Percentiles rank a stretch among this genome's conserved stretches.
Conservation (phyloP, 2,329 filamentous ascomycete genomes). For the Trichophyton benhamiae region DNA sequence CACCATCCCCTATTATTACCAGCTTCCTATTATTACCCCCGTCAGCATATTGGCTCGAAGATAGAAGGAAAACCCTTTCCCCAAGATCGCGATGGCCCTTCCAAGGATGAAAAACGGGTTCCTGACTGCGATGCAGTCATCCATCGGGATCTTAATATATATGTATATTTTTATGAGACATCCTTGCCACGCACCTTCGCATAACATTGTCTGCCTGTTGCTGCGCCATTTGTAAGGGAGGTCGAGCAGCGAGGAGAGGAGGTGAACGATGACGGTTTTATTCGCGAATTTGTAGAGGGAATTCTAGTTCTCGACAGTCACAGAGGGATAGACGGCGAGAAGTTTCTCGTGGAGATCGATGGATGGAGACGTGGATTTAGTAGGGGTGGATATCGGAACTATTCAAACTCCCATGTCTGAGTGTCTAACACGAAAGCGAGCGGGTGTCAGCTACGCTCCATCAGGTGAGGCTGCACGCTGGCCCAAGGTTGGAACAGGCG, state of each 20-base stretch:
- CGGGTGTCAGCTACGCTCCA: neutral
- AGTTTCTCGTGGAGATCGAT: neutral
- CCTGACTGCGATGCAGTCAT: neutral
- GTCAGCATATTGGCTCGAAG: neutral
- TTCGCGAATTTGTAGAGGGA: neutral
- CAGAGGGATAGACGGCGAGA: no score
- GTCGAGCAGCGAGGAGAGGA: constrained; percentile 5
- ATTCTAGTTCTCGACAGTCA: no score
- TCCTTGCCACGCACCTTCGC: constrained; percentile 17
- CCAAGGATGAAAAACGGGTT: neutral
- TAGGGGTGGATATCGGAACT: neutral
- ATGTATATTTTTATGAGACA: neutral
- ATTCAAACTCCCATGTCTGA: constrained; percentile 2
- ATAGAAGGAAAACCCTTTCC: neutral
- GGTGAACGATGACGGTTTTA: constrained; percentile 5
- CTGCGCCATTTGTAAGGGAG: constrained; percentile 25
- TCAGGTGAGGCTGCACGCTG: neutral
- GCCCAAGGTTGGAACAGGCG: neutral
- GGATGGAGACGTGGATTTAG: neutral
- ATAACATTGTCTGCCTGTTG: constrained; percentile 32
- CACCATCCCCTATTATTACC: constrained; percentile 93
- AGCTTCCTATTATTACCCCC: constrained; percentile 55
- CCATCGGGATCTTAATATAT: no score
- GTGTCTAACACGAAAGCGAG: neutral
- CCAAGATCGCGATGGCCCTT: neutral